phyloP scores from a whole-genome alignment of 2,329 filamentous ascomycete genomes.

The Chrysoporthe cubensis region DNA sequence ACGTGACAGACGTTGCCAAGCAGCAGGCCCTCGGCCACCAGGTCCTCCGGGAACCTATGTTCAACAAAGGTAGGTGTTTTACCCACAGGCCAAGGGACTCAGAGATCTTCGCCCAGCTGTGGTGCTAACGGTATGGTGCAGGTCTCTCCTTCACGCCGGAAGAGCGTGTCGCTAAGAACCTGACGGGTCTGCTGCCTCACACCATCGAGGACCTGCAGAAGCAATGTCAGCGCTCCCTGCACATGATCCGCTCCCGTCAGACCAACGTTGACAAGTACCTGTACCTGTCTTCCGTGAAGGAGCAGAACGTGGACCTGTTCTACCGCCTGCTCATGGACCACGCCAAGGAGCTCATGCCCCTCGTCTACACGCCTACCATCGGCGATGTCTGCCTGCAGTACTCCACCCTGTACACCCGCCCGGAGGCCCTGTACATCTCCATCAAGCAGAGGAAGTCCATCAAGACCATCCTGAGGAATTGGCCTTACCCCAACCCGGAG shows the following conservation, averaged over 20 bases:
- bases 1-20: slow-evolving; percentile 46
- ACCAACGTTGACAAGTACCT: slow-evolving; percentile 82
- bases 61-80: slow-evolving; percentile 62
- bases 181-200: slow-evolving; percentile 68
- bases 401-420: slow-evolving; percentile 92
- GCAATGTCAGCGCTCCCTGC: slow-evolving; percentile 69
- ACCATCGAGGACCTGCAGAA: slow-evolving; percentile 64
- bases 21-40: slow-evolving; percentile 62
- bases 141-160: slow-evolving; percentile 68
- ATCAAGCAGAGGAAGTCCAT: slow-evolving; percentile 93
- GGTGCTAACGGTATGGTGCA: slow-evolving; percentile 35
- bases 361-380: slow-evolving; percentile 89
- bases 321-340: slow-evolving; percentile 81
- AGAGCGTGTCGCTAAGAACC: slow-evolving; percentile 65
- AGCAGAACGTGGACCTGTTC: slow-evolving; percentile 79
- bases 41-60: slow-evolving; percentile 63
- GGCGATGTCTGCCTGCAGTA: slow-evolving; percentile 96
- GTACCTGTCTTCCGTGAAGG: slow-evolving; percentile 77
- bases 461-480: slow-evolving; percentile 85
- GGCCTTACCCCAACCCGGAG: slow-evolving; percentile 86
- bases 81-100: too few species aligned
- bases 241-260: slow-evolving; percentile 71
- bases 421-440: slow-evolving; percentile 94
- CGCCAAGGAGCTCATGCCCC: slow-evolving; percentile 75
- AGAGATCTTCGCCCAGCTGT: neutral